A percentile compares a stretch with the other conserved stretches of the same genome.
These are phyloP conservation scores for Gossypium anomalum DNA, from an alignment of 345 rosid genomes.

Conservation along the genomic window DNA sequence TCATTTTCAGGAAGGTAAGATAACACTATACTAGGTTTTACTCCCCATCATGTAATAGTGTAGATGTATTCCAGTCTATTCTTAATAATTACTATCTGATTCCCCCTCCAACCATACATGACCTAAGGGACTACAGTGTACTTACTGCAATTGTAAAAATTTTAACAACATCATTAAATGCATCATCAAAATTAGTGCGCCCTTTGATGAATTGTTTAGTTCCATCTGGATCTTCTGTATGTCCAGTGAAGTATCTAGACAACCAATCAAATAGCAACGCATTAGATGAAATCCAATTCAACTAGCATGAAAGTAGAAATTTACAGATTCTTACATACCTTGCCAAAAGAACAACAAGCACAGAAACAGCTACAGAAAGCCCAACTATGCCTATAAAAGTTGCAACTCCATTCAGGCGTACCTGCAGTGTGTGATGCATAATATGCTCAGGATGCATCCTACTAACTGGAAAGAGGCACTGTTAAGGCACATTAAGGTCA, in stretches of 20 bases:
- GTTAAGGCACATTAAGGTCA: constrained; percentile 10
- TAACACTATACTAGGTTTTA: background rate
- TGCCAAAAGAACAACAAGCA: constrained; percentile 70
- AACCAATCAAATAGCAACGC: constrained; percentile 14
- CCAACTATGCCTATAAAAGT: constrained; percentile 94
- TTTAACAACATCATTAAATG: constrained; percentile 65
- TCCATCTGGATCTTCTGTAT: constrained; percentile 54
- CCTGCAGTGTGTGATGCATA: constrained; percentile 40
- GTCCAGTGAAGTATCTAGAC: constrained; percentile 81
- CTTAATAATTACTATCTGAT: background rate
- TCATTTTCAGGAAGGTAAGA: background rate
- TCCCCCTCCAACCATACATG: constrained; percentile 10
- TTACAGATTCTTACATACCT: constrained; percentile 43
- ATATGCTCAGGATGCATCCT: constrained; percentile 7
- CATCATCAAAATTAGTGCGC: constrained; percentile 48
- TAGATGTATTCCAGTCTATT: background rate
- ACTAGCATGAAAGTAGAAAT: constrained; percentile 12
- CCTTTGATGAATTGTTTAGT: constrained; percentile 58
- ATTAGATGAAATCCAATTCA: constrained; percentile 1
- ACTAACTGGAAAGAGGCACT: background rate
- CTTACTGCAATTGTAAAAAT: constrained; percentile 93
- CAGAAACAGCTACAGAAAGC: constrained; percentile 77
- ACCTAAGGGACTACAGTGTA: constrained; percentile 11
- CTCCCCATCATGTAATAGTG: background rate
- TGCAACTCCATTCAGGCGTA: constrained; percentile 96